Evolutionary conservation across 345 rosid genomes (phyloP), one percentile per base, ranked within the genome.

Genomic region (Zanthoxylum bungeanum): DNA sequence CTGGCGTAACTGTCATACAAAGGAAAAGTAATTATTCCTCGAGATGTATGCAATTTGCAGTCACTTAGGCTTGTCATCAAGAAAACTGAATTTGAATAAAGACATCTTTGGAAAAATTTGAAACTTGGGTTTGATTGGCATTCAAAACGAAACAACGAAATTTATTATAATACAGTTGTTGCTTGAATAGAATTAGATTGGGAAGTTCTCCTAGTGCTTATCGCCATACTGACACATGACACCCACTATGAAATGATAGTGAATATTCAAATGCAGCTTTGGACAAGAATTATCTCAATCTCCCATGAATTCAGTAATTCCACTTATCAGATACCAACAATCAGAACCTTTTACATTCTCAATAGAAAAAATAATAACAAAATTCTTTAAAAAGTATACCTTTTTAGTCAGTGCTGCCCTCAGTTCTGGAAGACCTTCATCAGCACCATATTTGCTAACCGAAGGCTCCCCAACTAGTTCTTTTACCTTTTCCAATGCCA

Each of bases 361-460:
- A n/a, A n/a, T n/a, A n/a, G n/a, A n/a, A n/a, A n/a, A n/a, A n/a
- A n/a, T n/a, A n/a, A n/a, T n/a, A n/a, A n/a, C n/a, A n/a, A n/a
- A n/a, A n/a, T n/a, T n/a, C n/a, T n/a, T n/a, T n/a, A n/a, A n/a
- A n/a, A n/a, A n/a, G 17, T 30, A 27, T 83, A 89, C 98, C 96
- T 95, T 95, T 25, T 49, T 75, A 16, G 44, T 71, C 78, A 95
- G 79, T 66, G 97, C 98, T 22, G 63, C 81, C 69, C 96, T 78
- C 36, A 92, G 88, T 74, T 84, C 89, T 17, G 91, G 89, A 66
- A 92, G 74, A 63, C 99, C 99, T 77, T 95, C 99, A 78, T 92
- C 96, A 49, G 94, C 85, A 47, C 99, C 98, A 77, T 95, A 92
- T 50, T 88, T 83, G 77, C 98, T 91, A 64, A 91, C 10, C 0